Percentiles rank a stretch among this genome's conserved stretches.
Conservation (phyloP, 192 early-diverging fungal species). For the Backusella psychrophila region DNA sequence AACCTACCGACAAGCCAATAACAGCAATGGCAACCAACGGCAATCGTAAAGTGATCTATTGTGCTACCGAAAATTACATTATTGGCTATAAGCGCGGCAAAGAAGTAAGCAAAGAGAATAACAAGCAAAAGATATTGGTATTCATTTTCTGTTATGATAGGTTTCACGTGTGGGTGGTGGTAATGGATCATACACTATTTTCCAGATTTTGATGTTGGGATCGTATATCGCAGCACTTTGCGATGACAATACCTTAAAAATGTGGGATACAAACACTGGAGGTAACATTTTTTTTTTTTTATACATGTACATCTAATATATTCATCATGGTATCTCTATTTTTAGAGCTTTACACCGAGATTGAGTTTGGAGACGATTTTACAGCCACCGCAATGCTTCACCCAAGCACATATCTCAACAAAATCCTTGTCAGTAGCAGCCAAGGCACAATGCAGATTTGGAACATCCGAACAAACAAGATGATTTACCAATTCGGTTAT, state of each 20-base stretch:
- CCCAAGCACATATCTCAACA: constrained; percentile 97
- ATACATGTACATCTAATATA: no score
- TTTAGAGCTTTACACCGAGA: constrained; percentile 65
- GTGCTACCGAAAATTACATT: constrained; percentile 63
- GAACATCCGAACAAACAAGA: constrained; percentile 83
- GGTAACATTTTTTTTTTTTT: constrained; percentile 45
- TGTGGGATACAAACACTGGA: constrained; percentile 73
- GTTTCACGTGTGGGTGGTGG: constrained; percentile 24
- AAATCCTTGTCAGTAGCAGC: constrained; percentile 82
- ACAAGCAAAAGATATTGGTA: not conserved
- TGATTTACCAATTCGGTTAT: constrained; percentile 79
- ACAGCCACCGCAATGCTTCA: constrained; percentile 77
- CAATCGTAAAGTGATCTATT: constrained; percentile 68
- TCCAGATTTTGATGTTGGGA: constrained; percentile 71
- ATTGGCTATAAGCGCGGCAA: constrained; percentile 66
- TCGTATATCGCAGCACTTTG: constrained; percentile 72
- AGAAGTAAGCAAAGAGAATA: constrained; percentile 40
- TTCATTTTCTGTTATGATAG: constrained; percentile 25
- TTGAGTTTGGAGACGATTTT: constrained; percentile 76
- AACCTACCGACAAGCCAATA: constrained; percentile 65
- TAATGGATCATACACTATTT: constrained; percentile 46
- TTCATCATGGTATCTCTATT: not conserved
- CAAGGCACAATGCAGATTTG: constrained; percentile 92
- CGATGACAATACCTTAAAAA: constrained; percentile 75
- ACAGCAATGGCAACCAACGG: constrained; percentile 62